Percentiles rank a stretch among this genome's conserved stretches.
Evolutionary conservation across 805 yeast genomes (phyloP).

Genomic region (Lachancea sp.): DNA sequence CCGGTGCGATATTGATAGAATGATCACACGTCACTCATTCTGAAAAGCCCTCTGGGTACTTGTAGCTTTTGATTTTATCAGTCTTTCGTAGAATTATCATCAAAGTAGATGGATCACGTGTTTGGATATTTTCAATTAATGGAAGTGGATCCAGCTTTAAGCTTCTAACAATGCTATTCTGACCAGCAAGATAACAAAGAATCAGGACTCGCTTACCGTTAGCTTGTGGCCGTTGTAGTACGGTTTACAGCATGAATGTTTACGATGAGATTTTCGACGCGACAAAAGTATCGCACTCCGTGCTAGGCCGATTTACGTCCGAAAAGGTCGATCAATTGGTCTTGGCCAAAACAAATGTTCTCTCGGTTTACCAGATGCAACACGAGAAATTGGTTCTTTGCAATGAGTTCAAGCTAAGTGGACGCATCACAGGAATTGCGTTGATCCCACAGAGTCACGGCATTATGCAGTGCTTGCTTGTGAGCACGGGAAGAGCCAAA

Average conservation of each 20-base stretch:
- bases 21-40: no score
- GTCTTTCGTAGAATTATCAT: no score
- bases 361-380: conserved; percentile 33
- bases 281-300: conserved; percentile 57
- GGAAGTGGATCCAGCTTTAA: no score
- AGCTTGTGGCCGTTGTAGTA: neutral
- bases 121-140: no score
- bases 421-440: conserved; percentile 55
- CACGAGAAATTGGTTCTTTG: conserved; percentile 35
- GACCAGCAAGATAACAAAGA: neutral
- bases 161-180: no score
- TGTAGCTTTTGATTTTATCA: no score
- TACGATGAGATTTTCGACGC: conserved; percentile 75
- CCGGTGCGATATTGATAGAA: no score
- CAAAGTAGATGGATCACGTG: no score
- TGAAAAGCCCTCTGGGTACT: no score
- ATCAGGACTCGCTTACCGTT: neutral
- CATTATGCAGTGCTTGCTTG: conserved; percentile 50
- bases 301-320: conserved; percentile 46
- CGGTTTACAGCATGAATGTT: conserved; percentile 60
- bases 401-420: conserved; percentile 67
- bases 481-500: conserved; percentile 72
- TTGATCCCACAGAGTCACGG: conserved; percentile 45
- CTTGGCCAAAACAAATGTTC: conserved; percentile 61
- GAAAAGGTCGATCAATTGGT: conserved; percentile 44